Percentiles rank a stretch among this genome's conserved stretches.
These are phyloP conservation scores for Ogataea saltuana DNA, from an alignment of 805 yeast genomes.

Conservation along the genomic window DNA sequence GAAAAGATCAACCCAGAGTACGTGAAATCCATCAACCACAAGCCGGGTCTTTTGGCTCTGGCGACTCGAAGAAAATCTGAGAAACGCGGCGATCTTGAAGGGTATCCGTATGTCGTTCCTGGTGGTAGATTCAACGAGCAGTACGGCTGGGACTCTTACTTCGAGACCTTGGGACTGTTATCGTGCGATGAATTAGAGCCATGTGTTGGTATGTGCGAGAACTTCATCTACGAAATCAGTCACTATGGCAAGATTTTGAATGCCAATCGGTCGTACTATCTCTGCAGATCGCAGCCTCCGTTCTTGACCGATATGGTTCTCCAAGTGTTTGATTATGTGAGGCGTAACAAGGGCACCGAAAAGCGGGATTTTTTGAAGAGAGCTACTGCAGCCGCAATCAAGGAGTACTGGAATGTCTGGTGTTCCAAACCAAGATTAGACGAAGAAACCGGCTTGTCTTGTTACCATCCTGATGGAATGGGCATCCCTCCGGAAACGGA, in stretches of 20 bases:
- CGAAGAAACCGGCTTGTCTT: slow-evolving; percentile 71
- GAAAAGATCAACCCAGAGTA: slow-evolving; percentile 71
- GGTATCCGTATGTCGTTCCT: slow-evolving; percentile 90
- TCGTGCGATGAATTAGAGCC: slow-evolving; percentile 64
- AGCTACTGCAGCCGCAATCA: slow-evolving; percentile 76
- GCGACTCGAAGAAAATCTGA: slow-evolving; percentile 54
- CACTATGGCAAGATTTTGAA: slow-evolving; percentile 91
- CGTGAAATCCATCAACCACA: slow-evolving; percentile 71
- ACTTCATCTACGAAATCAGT: slow-evolving; percentile 84
- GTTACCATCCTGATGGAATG: slow-evolving; percentile 85
- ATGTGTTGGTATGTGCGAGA: slow-evolving; percentile 88
- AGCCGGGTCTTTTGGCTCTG: slow-evolving; percentile 84
- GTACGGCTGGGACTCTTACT: slow-evolving; percentile 98
- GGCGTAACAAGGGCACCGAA: slow-evolving; percentile 38
- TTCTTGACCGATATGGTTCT: slow-evolving; percentile 91
- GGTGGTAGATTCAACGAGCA: slow-evolving; percentile 97
- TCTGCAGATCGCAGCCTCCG: slow-evolving; percentile 95
- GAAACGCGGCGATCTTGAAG: slow-evolving; percentile 41
- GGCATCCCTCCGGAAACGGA: slow-evolving; percentile 99
- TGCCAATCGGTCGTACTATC: slow-evolving; percentile 89
- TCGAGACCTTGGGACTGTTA: slow-evolving; percentile 82
- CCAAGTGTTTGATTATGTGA: slow-evolving; percentile 59
- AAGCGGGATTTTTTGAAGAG: slow-evolving; percentile 63
- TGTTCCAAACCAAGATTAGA: slow-evolving; percentile 71
- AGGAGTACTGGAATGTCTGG: slow-evolving; percentile 87